Base-by-base conservation (phyloP, 2,329 filamentous ascomycete species). In the Sordariomycetes sp. region DNA sequence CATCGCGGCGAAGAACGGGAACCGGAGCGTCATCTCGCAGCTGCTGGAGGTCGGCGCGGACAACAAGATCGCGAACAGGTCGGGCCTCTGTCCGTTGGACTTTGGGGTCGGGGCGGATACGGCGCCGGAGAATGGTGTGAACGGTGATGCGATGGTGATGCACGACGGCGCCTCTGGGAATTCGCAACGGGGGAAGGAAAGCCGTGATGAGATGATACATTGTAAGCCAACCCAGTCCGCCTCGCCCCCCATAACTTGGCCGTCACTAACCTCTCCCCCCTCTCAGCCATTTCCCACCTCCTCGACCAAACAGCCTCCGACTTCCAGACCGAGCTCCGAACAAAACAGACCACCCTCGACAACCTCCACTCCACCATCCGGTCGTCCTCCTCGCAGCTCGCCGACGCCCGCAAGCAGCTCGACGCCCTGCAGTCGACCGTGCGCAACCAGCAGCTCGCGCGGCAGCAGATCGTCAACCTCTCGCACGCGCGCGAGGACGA, bases 21-120 rank as follows among this genome's bases (percentile, higher is more conserved):
- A 96, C 69, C 81, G 88, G 58, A 95, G 90, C 65, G 96, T 99
- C 65, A 96, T 97, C 59, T 93, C 91, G n/a, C 94, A 99, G 69
- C 78, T 99, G 35, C 79, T 97, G 12, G 94, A 99, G 72, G 92
- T 99, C 51, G 91, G 93, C 59, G 94, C 94, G 1, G 91, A 97
- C 70, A 88, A 91, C n/a, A 85, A 87, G 57, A 92, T 97, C 66
- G 82, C 90, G 6, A 99, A 99, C 66, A 85, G 91, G 54, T 92
- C 92, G 52, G 92, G 93, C 22, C 79, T 97, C 14, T 82, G 90
- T 46, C 92, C 94, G 1, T 79, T 91, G n/a, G 94, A 97, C 69
- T 99, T 99, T 74, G 93, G 93, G 10, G 90, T 97, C 32, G 90
- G 90, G 5, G 83, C 83, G 11, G 87, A 90, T 55, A 73, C 72